Conservation (phyloP, 2,329 filamentous ascomycete genomes). For the Aureobasidium leucospermi region DNA sequence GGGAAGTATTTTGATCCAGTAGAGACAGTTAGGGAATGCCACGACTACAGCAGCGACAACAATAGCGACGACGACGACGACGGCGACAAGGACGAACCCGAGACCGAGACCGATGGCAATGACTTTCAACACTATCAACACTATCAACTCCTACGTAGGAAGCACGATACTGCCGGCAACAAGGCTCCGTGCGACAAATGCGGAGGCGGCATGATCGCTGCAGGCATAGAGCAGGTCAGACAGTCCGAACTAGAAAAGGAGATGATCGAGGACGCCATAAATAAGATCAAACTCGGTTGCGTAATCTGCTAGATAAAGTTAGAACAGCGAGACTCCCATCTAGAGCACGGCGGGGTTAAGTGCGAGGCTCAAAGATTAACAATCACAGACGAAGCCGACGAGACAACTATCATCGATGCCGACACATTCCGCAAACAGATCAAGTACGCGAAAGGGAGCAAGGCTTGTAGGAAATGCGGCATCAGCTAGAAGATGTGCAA, state of each 20-base stretch:
- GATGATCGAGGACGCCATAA: neutral
- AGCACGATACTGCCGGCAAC: neutral
- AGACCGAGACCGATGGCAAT: too few species aligned
- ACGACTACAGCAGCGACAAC: neutral
- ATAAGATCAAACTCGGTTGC: neutral
- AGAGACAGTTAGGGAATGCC: neutral
- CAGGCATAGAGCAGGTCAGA: neutral
- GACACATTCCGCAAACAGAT: neutral
- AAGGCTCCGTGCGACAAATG: constrained; percentile 6
- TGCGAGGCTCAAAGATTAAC: neutral
- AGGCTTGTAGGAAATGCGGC: neutral
- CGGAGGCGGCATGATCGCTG: neutral
- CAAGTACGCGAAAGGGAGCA: neutral
- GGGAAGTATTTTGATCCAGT: neutral
- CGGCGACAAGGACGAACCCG: too few species aligned
- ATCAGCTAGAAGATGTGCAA: neutral
- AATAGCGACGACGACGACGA: neutral
- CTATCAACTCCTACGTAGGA: neutral
- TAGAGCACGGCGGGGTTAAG: neutral
- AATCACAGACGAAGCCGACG: neutral
- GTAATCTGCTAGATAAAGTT: neutral
- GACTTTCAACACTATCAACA: too few species aligned
- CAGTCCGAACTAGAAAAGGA: neutral
- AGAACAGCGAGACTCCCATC: neutral
- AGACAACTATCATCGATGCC: neutral